Evolutionary conservation across 257 asterid species (phyloP), one percentile per base, ranked within the genome.

Genomic region (Nemophila menziesii): DNA sequence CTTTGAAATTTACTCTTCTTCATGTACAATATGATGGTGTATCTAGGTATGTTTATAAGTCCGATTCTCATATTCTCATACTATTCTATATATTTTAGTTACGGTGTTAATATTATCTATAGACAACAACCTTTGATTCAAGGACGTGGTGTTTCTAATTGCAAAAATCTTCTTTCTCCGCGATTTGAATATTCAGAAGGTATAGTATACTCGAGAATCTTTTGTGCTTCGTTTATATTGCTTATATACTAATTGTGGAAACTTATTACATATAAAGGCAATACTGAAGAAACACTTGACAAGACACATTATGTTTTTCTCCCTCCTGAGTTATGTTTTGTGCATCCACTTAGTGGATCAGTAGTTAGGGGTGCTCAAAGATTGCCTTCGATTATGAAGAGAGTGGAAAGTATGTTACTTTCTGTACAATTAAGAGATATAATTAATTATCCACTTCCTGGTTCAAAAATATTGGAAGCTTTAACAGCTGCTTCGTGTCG

Each of bases 401-500:
- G 94, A 73, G 70, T 90, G 27, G 92, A 90, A 73, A 90, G 93
- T 72, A 79, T 90, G 94, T 70, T 85, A 39, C 93, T 90, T 20
- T 93, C 99, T 15, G 92, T 90, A 47, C 93, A 90, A 72, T 93
- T 90, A 49, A 77, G 65, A 74, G 83, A 77, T 65, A 61, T 64
- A 45, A 90, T 90, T 44, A 62, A 56, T 41, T 77, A 77, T 64
- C 84, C 92, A 21, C 78, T 90, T 64, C 87, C 93, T 13, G 68
- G 89, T 45, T 57, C 71, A 45, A 82, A 79, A 96, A n/a, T n/a
- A n/a, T 65, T 85, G 71, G 96, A 85, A 81, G 96, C 99, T 22
- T 70, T 90, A 59, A 85, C 93, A 8, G 99, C 94, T 54, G 96
- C 94, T 20, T 85, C 94, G 33, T 90, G 99, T 73, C 98, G 81